A percentile compares a stretch with the other conserved stretches of the same genome.
These are phyloP conservation scores for Cutaneotrichosporon sp. DNA, from an alignment of 1,284 basidiomycete species.

Conservation along the genomic window DNA sequence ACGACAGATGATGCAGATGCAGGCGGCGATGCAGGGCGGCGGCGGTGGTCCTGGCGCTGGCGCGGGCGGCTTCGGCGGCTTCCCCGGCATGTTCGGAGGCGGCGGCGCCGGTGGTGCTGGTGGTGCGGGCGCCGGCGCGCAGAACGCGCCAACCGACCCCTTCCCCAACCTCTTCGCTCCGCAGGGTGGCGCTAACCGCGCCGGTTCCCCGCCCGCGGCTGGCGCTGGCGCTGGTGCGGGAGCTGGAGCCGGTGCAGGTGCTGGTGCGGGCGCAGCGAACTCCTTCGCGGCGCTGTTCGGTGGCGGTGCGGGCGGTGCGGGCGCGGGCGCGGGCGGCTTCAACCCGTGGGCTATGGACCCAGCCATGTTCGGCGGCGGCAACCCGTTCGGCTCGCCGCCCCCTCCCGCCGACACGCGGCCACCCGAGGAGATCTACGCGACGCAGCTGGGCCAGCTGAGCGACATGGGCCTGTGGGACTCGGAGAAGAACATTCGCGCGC, in stretches of 20 bases:
- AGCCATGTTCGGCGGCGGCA: conserved; percentile 57
- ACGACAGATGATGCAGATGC: conserved; percentile 76
- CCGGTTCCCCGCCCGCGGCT: neutral
- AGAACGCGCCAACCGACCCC: conserved; percentile 37
- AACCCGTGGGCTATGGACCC: conserved; percentile 51
- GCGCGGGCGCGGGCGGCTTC: conserved; percentile 25
- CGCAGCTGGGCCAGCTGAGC: conserved; percentile 62
- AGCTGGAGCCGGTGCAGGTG: conserved; percentile 13
- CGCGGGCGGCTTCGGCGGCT: conserved; percentile 34
- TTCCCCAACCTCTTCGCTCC: conserved; percentile 51
- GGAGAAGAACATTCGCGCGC: conserved; percentile 80
- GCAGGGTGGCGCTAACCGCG: conserved; percentile 13
- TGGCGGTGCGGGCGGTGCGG: conserved; percentile 13
- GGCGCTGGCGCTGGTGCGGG: conserved; percentile 16
- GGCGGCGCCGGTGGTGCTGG: conserved; percentile 26
- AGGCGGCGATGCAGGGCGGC: conserved; percentile 44
- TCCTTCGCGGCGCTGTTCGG: conserved; percentile 23
- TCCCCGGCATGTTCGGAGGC: conserved; percentile 36
- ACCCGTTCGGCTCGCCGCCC: conserved; percentile 34
- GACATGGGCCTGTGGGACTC: conserved; percentile 77
- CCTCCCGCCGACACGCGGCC: conserved; percentile 63
- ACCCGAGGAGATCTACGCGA: conserved; percentile 85
- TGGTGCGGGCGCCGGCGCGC: conserved; percentile 19
- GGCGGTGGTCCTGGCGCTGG: conserved; percentile 26
- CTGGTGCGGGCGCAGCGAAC: conserved; percentile 10